These are phyloP conservation scores for Rhodotorula babjevae DNA, from an alignment of 768 basidiomycete species.

Conservation along the genomic window DNA sequence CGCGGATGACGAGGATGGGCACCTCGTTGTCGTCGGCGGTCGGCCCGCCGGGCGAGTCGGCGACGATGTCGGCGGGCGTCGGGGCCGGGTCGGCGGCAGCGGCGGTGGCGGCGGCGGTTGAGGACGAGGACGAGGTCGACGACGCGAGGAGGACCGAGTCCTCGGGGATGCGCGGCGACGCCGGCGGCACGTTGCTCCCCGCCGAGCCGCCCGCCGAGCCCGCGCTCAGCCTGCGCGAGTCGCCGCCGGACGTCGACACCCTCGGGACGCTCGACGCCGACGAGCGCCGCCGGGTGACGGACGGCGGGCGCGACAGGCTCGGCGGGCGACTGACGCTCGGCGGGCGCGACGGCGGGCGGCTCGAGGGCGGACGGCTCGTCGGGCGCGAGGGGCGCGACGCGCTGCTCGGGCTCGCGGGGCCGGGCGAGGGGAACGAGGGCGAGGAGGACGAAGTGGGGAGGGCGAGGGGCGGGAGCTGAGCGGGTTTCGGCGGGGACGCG, in stretches of 20 bases:
- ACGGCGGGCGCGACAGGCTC: background rate
- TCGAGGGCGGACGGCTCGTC: background rate
- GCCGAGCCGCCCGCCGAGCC: too few species aligned
- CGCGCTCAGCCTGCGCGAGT: background rate
- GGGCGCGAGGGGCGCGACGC: background rate
- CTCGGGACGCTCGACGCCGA: background rate
- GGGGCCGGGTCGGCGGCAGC: background rate
- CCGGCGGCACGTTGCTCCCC: background rate
- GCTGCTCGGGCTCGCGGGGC: background rate
- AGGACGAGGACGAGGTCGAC: too few species aligned
- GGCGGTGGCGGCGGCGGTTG: too few species aligned
- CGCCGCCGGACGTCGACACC: background rate
- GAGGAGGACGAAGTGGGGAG: background rate
- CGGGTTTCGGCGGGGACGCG: too few species aligned
- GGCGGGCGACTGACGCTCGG: background rate
- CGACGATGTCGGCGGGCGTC: too few species aligned
- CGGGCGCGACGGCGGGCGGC: constrained; percentile 11
- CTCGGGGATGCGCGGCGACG: background rate
- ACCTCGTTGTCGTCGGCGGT: too few species aligned
- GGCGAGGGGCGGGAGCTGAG: too few species aligned
- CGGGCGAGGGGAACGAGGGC: background rate
- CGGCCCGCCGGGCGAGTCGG: too few species aligned
- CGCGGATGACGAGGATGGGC: constrained; percentile 9
- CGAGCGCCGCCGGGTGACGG: background rate
- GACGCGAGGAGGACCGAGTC: background rate